Evolutionary conservation across 2,329 filamentous ascomycete genomes (phyloP).

Genomic region (Xylariaceae sp.): DNA sequence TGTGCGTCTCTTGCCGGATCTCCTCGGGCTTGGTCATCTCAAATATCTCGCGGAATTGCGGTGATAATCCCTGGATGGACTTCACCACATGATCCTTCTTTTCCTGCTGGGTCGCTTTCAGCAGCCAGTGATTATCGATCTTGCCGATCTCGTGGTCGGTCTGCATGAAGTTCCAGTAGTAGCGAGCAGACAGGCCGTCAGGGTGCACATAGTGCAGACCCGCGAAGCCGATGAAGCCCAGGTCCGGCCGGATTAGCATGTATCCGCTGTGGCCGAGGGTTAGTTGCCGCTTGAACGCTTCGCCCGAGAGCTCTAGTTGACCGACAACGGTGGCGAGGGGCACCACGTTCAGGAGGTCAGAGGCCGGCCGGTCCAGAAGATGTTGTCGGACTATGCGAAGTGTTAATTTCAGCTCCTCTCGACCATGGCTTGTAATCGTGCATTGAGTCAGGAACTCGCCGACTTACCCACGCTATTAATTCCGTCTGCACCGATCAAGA

Average conservation of each 20-base stretch:
- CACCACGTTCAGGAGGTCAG: constrained; percentile 20
- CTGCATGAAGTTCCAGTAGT: constrained; percentile 26
- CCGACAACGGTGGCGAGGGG: constrained; percentile 24
- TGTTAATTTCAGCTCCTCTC: too few species aligned
- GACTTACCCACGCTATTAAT: constrained; percentile 27
- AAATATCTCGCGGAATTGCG: constrained; percentile 22
- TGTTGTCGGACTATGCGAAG: constrained; percentile 23
- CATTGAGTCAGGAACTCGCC: constrained; percentile 1
- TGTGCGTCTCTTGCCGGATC: constrained; percentile 7
- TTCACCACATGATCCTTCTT: constrained; percentile 44
- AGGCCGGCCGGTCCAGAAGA: constrained; percentile 20
- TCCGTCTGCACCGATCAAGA: constrained; percentile 31
- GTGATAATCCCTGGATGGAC: constrained; percentile 15
- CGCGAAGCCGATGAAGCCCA: constrained; percentile 21
- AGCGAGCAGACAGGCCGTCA: constrained; percentile 23
- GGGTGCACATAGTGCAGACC: constrained; percentile 22
- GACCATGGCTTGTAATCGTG: too few species aligned
- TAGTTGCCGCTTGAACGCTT: constrained; percentile 28
- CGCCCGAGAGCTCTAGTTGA: constrained; percentile 24
- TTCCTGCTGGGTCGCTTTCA: constrained; percentile 44
- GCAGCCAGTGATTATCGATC: constrained; percentile 75
- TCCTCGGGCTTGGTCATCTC: constrained; percentile 12
- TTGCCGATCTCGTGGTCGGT: constrained; percentile 65
- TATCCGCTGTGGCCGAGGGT: constrained; percentile 29
- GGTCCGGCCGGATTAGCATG: not conserved